Base-by-base conservation (phyloP, 768 basidiomycete genomes). In the Pholiota molesta region DNA sequence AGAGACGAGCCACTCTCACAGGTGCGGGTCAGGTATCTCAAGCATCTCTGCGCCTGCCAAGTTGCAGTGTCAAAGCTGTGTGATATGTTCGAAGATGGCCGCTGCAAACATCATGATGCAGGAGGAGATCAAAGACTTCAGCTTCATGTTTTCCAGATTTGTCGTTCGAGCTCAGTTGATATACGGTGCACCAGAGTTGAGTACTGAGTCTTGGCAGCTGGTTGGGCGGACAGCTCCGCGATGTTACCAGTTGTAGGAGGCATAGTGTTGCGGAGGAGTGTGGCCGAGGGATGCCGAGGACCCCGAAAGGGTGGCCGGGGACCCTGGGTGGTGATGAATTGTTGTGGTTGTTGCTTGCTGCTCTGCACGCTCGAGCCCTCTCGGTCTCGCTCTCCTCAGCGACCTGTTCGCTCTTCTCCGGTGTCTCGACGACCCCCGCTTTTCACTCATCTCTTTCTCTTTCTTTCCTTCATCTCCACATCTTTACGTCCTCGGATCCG, bases 361-460 rank as follows among this genome's bases (percentile, higher is more conserved):
- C 53, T 68, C 59, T 51, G 44, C 57, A 65, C 64, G 61, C 62
- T 60, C 63, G 62, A 71, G 63, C 60, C 64, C 55, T 65, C 64
- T 66, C 64, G 66, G 62, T 63, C 65, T 68, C 65, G 62, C 63
- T 67, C 63, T 60, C 62, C 62, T 39, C 67, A 58, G 71, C 72
- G 72, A 72, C 74, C 68, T 65, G 68, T 66, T 74, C 73, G 73
- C 71, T 66, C 67, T 66, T 64, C 70, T 72, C 64, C 68, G 72
- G 73, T 77, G 75, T 78, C 74, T 78, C 73, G 76, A 76, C 75
- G 71, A 71, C 73, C 71, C 57, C 63, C 66, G 64, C 59, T 63
- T 63, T 65, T 56, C 45, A 65, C 72, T 74, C 66, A 65, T 66
- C 67, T 75, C 69, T 73, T 71, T 73, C 71, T 64, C 71, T 74